These are phyloP conservation scores for Pugionium cornutum DNA, from an alignment of 345 rosid genomes.

Conservation along the genomic window DNA sequence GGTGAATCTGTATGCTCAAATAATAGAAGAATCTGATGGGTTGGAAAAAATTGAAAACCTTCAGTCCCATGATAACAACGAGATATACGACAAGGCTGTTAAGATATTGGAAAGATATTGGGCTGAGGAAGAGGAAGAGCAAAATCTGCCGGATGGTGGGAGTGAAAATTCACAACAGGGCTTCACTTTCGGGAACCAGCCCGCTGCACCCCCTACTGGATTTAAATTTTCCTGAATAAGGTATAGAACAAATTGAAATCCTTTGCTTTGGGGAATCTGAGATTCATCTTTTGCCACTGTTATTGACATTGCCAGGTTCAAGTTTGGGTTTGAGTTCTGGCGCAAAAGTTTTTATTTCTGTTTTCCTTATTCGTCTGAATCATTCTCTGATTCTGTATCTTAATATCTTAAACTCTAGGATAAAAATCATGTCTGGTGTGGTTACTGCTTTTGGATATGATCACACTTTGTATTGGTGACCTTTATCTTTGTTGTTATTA, in stretches of 20 bases:
- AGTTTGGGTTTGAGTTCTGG: conserved; percentile 34
- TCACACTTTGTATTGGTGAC: conserved; percentile 24
- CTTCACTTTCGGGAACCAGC: conserved; percentile 62
- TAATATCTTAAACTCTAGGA: conserved; percentile 20
- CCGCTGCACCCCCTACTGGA: conserved; percentile 63
- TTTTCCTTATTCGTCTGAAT: conserved; percentile 23
- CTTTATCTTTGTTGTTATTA: conserved; percentile 15
- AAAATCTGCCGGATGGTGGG: conserved; percentile 43
- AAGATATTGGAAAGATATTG: conserved; percentile 79
- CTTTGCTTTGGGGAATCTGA: conserved; percentile 14
- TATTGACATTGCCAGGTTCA: conserved; percentile 35
- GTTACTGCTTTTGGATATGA: conserved; percentile 33
- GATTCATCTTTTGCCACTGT: conserved; percentile 38
- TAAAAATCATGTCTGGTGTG: conserved; percentile 31
- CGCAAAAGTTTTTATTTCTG: conserved; percentile 20
- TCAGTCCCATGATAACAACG: conserved; percentile 78
- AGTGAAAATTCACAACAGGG: conserved; percentile 45
- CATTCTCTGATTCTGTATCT: conserved; percentile 31
- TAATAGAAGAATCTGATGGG: conserved; percentile 77
- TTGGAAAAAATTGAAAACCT: conserved; percentile 73
- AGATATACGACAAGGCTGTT: conserved; percentile 35
- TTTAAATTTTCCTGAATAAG: conserved; percentile 62
- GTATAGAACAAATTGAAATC: conserved; percentile 29
- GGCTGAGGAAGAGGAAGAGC: conserved; percentile 73
- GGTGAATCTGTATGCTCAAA: conserved; percentile 59